Evolutionary conservation across 805 yeast genomes (phyloP), one percentile per base, ranked within the genome.

Genomic region (Metschnikowia lochheadii): DNA sequence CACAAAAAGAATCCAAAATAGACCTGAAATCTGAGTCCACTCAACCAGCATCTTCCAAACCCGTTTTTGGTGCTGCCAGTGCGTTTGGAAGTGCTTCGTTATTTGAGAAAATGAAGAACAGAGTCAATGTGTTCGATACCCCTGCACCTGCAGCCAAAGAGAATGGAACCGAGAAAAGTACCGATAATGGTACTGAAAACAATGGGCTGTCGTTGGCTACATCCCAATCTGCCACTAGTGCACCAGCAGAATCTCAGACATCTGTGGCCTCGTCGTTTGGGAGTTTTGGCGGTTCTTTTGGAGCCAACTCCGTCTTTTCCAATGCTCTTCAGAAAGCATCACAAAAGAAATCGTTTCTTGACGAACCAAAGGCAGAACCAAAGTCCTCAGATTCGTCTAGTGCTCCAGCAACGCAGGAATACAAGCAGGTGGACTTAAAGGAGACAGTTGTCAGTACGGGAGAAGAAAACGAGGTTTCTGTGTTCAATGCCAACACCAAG

Each of bases 401-500:
- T n/a, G 48, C 61, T n/a, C 60, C 63, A n/a, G 62, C 63, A 20
- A 62, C 68, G 11, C 74, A 62, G 53, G 76, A 60, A 64, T 81
- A 77, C 61, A 77, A 76, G 59, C 81, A 77, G 55, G 83, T 87
- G 6, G 87, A 83, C 50, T 69, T 85, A 41, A 77, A 77, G 44
- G 64, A 63, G 8, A 81, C 80, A 56, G 79, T 78, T 3, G 70
- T 84, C 10, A 77, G 82, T 51, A 89, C 98, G 0, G 99, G 98
- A 1, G 99, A 94, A 66, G 99, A 94, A 66, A 76, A 81, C 49
- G 99, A 94, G 64, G 74, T 73, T 33, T 80, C 87, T 0, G 63
- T 84, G 6, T 88, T 80, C 64, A 80, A 81, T 40, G 78, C 86
- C 36, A 83, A 85, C 44, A 89, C 95, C 3, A 89, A 91, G 62